A percentile compares a stretch with the other conserved stretches of the same genome.
phyloP scores from a whole-genome alignment of 805 yeast genomes.

The Metschnikowia rubicola region DNA sequence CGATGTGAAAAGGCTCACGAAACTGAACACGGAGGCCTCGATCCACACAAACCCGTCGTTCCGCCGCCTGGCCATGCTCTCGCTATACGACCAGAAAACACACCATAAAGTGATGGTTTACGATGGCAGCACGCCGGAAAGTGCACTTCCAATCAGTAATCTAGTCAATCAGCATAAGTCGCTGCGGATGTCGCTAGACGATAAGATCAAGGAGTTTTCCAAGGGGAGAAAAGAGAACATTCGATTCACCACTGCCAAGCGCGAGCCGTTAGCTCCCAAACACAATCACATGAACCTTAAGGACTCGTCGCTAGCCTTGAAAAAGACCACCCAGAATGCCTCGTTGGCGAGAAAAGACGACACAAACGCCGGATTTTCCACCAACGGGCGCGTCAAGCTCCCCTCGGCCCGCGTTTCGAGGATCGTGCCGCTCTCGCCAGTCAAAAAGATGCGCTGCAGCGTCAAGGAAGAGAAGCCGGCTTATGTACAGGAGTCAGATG shows the following conservation, averaged over 20 bases:
- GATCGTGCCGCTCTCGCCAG: slow-evolving; percentile 67
- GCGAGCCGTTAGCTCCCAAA: slow-evolving; percentile 15
- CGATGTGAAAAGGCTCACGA: slow-evolving; percentile 22
- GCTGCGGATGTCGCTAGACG: slow-evolving; percentile 31
- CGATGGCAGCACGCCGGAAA: slow-evolving; percentile 21
- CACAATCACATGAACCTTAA: slow-evolving; percentile 38
- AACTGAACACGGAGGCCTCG: slow-evolving; percentile 35
- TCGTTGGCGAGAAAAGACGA: background rate
- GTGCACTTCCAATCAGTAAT: slow-evolving; percentile 37
- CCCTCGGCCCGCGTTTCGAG: slow-evolving; percentile 44
- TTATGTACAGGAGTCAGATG: slow-evolving; percentile 11
- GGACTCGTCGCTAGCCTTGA: slow-evolving; percentile 39
- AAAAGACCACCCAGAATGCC: slow-evolving; percentile 22
- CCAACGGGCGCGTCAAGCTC: slow-evolving; percentile 48
- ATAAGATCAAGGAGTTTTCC: slow-evolving; percentile 23
- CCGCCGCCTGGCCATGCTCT: slow-evolving; percentile 44
- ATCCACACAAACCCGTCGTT: slow-evolving; percentile 43
- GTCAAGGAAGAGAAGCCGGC: slow-evolving; percentile 13
- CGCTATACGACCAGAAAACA: slow-evolving; percentile 37
- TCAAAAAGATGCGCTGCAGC: slow-evolving; percentile 51
- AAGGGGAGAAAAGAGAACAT: background rate
- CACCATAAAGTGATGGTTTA: slow-evolving; percentile 34
- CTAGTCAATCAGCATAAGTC: slow-evolving; percentile 38
- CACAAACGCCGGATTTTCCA: slow-evolving; percentile 39
- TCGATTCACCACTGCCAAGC: background rate